These are phyloP conservation scores for Schizosaccharomyces octosporus DNA, from an alignment of 805 yeast species.

Conservation along the genomic window DNA sequence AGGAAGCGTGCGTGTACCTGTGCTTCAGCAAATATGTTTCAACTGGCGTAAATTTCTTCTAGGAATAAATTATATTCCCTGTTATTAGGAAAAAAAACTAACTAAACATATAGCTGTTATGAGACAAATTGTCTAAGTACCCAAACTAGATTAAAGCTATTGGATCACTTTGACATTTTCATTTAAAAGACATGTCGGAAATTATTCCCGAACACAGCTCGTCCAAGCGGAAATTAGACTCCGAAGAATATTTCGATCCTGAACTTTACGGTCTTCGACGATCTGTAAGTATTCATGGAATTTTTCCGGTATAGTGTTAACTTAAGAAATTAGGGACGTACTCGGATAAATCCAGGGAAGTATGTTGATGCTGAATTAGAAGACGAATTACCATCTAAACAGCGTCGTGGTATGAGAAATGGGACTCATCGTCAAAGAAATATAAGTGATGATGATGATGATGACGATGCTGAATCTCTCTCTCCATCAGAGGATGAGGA, in stretches of 20 bases:
- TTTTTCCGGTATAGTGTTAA: background rate
- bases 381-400: background rate
- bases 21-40: no score
- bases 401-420: background rate
- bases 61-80: no score
- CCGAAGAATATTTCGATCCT: slow-evolving; percentile 10
- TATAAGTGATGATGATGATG: slow-evolving; percentile 6
- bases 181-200: background rate
- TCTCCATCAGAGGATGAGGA: slow-evolving; percentile 7
- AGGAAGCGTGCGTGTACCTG: no score
- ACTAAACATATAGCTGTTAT: background rate
- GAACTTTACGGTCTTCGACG: slow-evolving; percentile 21
- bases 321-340: background rate
- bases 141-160: background rate
- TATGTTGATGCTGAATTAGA: background rate
- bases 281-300: slow-evolving; percentile 8
- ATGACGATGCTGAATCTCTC: slow-evolving; percentile 9
- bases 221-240: background rate
- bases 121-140: background rate
- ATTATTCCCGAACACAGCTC: background rate
- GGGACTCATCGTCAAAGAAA: background rate
- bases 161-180: background rate
- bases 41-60: no score
- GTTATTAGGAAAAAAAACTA: background rate
- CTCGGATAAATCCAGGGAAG: background rate